Evolutionary conservation across 768 basidiomycete species (phyloP), one percentile per base, ranked within the genome.

Genomic region (Pleurotus platypus): DNA sequence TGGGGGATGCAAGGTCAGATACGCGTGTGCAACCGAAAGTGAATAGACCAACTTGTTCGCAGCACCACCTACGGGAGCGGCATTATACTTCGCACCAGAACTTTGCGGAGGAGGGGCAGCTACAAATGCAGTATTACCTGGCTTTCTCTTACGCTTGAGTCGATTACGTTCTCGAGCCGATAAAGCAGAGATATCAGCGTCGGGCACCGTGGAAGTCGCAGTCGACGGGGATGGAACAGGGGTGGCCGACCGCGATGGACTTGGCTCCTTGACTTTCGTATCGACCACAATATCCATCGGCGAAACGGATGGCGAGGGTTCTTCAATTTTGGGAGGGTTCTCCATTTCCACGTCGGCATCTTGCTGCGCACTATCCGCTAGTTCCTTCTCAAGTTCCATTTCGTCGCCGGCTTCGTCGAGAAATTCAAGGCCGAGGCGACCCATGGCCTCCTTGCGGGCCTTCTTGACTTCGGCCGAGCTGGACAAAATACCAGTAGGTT

Each of bases 111-210:
- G 87, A 3, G 85, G 86, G 1, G 88, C 83, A 11, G 86, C 79
- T 13, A 94, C 92, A 63, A 92, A 92, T 1, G 89, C 90, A 30
- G 86, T 75, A 65, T 89, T 91, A 3, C 92, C 94, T 3, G 81
- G 80, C 65, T 95, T 97, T 56, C 95, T 89, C 68, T 98, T 98
- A 26, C 97, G 82, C 70, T 99, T 99, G 30, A 98, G 75, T 47
- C 95, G 84, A 67, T 97, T 97, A 30, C 90, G 84, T 71, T 98
- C 96, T 55, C 97, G 85, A 9, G 94, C 93, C 30, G 94, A 97
- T 46, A 98, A 74, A 5, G 80, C 81, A 43, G 66, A 73, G 3
- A 76, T 59, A 60, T 87, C 84, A 11, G 73, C 60, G 43, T 85
- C 81, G 20, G 75, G 65, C 9, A 70, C 70, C 3, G 74, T 70